Evolutionary conservation across 2,329 filamentous ascomycete genomes (phyloP), one percentile per base, ranked within the genome.

Genomic region (Trichoderma atroviride): DNA sequence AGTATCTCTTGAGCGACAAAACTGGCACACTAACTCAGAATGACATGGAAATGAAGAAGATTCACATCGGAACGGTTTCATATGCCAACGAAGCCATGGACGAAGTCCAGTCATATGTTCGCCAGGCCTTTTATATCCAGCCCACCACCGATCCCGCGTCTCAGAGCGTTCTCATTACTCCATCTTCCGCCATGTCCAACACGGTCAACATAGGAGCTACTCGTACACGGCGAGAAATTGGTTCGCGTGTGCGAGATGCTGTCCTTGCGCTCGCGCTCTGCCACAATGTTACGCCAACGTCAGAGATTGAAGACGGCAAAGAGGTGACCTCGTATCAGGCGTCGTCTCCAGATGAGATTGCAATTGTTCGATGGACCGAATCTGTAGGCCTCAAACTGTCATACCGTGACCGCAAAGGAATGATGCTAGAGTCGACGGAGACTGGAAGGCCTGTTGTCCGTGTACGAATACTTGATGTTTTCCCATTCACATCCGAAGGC

Each of bases 1-100:
- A 99, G 79, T 99, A 99, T 78, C 85, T 99, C 2, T 85, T 99
- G 35, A 97, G 93, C 72, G 96, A 99, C 80, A 99, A 99, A 81
- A 99, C 96, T 0, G 96, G 96, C n/a, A 99, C 96, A 1, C 81
- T 99, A 70, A 99, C 96, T 0, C 94, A 98, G 74, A 99, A 99
- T 76, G 93, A 97, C 76, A 97, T 97, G 94, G 95, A 97, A 77
- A 91, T 99, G 86, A 97, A 96, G 78, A 99, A 99, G 81, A 95
- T 99, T 6, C 96, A 99, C 76, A 93, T 99, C 65, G 96, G 96
- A 11, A 99, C 96, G 11, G 96, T 98, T 1, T 98, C 95, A 1
- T 99, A 99, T 76, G 96, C 95, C 40, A 97, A 97, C 74, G 96
- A 99, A 77, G 95, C 96, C 11, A 99, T 99, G 96, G 96, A 98